Evolutionary conservation across 2,329 filamentous ascomycete genomes (phyloP).

Genomic region (Apiospora malaysiana): DNA sequence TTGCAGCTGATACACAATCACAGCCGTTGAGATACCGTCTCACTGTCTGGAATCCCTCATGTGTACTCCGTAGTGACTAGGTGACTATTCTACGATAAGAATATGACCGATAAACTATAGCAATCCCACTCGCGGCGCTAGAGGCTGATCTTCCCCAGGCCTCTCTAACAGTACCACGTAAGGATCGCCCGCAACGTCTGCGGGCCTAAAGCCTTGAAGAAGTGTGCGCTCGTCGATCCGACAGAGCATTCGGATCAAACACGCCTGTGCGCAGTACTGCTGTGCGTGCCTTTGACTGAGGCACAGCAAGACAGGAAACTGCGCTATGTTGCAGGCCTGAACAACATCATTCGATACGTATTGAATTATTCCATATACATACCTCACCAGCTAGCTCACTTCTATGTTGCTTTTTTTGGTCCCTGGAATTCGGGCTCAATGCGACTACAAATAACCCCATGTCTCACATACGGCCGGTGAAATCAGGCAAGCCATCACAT

Average conservation of each 20-base stretch:
- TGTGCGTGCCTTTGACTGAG: neutral
- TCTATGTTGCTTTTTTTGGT: neutral
- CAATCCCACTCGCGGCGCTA: neutral
- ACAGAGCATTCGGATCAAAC: neutral
- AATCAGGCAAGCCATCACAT: neutral
- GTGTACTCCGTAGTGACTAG: too few species aligned
- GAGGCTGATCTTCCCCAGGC: neutral
- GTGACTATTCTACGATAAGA: neutral
- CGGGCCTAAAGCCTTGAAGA: neutral
- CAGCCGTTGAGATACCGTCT: neutral
- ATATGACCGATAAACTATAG: slow-evolving; percentile 1
- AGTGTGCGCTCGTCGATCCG: neutral
- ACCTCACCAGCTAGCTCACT: neutral
- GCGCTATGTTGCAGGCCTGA: neutral
- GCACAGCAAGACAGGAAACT: neutral
- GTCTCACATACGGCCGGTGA: neutral
- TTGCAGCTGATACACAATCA: neutral
- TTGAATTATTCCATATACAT: neutral
- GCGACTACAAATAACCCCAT: neutral
- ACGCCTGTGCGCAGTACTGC: too few species aligned
- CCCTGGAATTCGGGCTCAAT: neutral
- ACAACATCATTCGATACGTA: neutral
- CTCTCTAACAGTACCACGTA: neutral
- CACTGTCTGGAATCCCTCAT: neutral
- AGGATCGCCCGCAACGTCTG: neutral